These are phyloP conservation scores for Fusarium sp. DNA, from an alignment of 2,329 filamentous ascomycete genomes.

Conservation along the genomic window DNA sequence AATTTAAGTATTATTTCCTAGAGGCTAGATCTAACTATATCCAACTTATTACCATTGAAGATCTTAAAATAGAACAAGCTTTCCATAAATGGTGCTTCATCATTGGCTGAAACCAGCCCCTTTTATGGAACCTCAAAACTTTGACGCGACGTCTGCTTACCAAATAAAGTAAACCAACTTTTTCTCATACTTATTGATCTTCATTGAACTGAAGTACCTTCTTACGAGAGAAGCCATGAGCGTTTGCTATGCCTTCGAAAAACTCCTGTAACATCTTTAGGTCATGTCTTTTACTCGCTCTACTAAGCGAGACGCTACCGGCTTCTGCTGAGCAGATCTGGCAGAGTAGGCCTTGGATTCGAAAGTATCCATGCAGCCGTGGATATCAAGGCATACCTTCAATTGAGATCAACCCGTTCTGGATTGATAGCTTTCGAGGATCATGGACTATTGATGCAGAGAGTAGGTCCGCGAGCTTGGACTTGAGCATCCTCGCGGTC, in stretches of 20 bases:
- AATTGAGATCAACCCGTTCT: background rate
- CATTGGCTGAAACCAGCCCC: background rate
- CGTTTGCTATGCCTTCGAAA: background rate
- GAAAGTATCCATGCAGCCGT: background rate
- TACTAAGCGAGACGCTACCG: background rate
- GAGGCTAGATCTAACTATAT: background rate
- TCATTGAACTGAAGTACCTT: background rate
- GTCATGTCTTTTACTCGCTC: background rate
- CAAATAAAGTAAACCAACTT: background rate
- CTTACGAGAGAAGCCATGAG: background rate
- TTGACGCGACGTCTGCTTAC: background rate
- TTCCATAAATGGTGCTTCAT: accelerated
- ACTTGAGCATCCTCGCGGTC: background rate
- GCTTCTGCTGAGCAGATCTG: background rate
- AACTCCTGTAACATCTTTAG: background rate
- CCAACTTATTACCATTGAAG: background rate
- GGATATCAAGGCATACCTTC: background rate
- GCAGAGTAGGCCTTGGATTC: background rate
- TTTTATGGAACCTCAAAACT: background rate
- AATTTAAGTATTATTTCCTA: background rate
- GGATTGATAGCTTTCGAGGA: background rate
- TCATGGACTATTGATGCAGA: background rate
- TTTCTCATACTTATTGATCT: background rate
- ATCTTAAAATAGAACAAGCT: background rate
- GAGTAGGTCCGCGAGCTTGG: background rate